Evolutionary conservation across 1,284 basidiomycete genomes (phyloP), one percentile per base, ranked within the genome.

Genomic region (Ceratobasidium sp.): DNA sequence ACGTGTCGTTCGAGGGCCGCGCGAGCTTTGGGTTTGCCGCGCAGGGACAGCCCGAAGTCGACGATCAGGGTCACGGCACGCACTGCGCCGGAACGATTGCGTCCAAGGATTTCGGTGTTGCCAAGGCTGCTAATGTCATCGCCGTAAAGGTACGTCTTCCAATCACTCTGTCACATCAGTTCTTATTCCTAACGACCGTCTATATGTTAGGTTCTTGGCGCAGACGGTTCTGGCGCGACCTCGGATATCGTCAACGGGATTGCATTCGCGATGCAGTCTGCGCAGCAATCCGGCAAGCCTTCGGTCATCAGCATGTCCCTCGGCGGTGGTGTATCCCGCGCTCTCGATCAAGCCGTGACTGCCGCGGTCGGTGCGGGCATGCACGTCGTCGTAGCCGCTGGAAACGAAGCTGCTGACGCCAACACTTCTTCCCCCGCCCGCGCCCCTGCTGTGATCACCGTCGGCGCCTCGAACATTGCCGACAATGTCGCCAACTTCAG

Each of bases 81-180:
- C 78, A 78, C 47, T 23, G 68, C 35, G 85, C 85, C 23, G 85
- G 85, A 47, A 86, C 85, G 31, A 85, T 85, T 54, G 85, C 83
- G 0, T 85, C 85, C 84, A 85, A 81, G 87, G 91, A 88, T 82
- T 97, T 94, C 82, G 98, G 98, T 86, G 96, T 99, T 58, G 97
- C 98, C 77, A 99, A 99, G 90, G 89, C 89, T 80, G 97, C 96
- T 63, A 89, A 93, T 77, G 88, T 99, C 79, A 90, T 96, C 80
- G 98, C 98, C 67, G 97, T 99, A 86, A 99, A 99, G 89, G 98
- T 99, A 23, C 90, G n/a, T n/a, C n/a, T n/a, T n/a, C n/a, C n/a
- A n/a, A n/a, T n/a, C n/a, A n/a, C n/a, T n/a, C n/a, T n/a, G n/a
- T n/a, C n/a, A n/a, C n/a, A n/a, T n/a, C n/a, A n/a, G n/a, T n/a